Evolutionary conservation across 2,329 filamentous ascomycete genomes (phyloP).

Genomic region (Iodosphaeria phyllophila): DNA sequence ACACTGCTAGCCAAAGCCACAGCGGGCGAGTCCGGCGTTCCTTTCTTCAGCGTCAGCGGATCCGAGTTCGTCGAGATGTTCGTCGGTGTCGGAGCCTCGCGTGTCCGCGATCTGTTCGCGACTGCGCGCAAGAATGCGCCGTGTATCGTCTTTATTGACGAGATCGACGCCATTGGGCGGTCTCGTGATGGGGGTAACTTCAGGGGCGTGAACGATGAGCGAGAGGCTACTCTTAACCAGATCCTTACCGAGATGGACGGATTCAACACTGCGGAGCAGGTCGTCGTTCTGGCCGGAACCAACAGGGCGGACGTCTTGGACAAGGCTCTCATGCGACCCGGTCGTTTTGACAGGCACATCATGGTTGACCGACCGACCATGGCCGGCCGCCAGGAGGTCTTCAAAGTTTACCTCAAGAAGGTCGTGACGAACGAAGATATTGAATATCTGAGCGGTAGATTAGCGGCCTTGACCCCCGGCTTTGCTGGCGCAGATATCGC

Average conservation of each 20-base stretch:
- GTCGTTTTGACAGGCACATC: constrained; percentile 94
- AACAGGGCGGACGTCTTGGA: constrained; percentile 91
- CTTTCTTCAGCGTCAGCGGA: constrained; percentile 95
- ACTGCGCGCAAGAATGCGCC: constrained; percentile 91
- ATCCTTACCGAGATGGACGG: constrained; percentile 99
- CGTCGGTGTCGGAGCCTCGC: constrained; percentile 89
- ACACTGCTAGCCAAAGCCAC: constrained; percentile 94
- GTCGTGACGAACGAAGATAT: constrained; percentile 85
- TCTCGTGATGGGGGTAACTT: constrained; percentile 69
- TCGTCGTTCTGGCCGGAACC: constrained; percentile 91
- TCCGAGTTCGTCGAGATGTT: constrained; percentile 99
- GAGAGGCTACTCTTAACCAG: constrained; percentile 92
- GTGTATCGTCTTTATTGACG: constrained; percentile 98
- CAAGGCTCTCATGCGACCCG: constrained; percentile 88
- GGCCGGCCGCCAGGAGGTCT: constrained; percentile 92
- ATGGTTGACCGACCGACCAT: constrained; percentile 89
- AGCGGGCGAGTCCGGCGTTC: constrained; percentile 87
- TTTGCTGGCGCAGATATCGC: constrained; percentile 97
- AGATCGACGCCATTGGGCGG: constrained; percentile 95
- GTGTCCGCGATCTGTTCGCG: constrained; percentile 85
- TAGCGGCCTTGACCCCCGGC: constrained; percentile 83
- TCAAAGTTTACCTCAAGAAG: constrained; percentile 83
- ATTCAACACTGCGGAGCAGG: constrained; percentile 92
- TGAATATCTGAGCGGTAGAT: constrained; percentile 70
- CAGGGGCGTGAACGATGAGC: constrained; percentile 87